A percentile compares a stretch with the other conserved stretches of the same genome.
Conservation (phyloP, 129 eudicot genomes). For the Flaveria brownii region DNA sequence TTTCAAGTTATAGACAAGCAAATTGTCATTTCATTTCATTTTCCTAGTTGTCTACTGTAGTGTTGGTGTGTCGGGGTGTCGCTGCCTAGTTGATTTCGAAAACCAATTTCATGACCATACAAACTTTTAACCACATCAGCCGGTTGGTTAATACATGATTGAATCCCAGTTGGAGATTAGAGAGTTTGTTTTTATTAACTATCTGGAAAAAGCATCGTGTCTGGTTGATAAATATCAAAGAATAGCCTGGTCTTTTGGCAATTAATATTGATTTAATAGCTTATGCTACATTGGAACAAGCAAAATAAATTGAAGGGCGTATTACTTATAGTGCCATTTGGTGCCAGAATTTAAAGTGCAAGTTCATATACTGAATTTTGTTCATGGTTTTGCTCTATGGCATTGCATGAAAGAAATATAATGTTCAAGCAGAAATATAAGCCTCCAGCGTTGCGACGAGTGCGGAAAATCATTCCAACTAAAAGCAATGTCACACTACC, state of each 20-base stretch:
- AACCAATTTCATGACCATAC: constrained; percentile 9
- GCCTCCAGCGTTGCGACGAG: too few species aligned
- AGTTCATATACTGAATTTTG: not conserved
- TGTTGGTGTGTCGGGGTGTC: not conserved
- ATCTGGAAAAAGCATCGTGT: not conserved
- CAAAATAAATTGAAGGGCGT: not conserved
- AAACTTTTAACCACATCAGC: not conserved
- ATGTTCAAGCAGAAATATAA: too few species aligned
- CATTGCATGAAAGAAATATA: constrained; percentile 2
- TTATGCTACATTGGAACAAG: constrained; percentile 5
- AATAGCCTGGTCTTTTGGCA: not conserved
- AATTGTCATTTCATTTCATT: not conserved
- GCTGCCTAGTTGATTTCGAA: not conserved
- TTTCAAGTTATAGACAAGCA: not conserved
- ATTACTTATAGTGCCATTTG: not conserved
- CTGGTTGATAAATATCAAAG: constrained; percentile 8
- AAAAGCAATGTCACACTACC: too few species aligned
- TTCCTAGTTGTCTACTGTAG: not conserved
- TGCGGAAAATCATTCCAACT: too few species aligned
- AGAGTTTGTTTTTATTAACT: not conserved
- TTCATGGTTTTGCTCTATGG: not conserved
- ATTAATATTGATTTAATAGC: not conserved
- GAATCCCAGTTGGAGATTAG: not conserved
- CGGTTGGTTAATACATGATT: constrained; percentile 15
- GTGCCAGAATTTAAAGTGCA: constrained; percentile 11